A percentile compares a stretch with the other conserved stretches of the same genome.
These are phyloP conservation scores for Pichia sp. DNA, from an alignment of 1,139 yeast species.

Conservation along the genomic window DNA sequence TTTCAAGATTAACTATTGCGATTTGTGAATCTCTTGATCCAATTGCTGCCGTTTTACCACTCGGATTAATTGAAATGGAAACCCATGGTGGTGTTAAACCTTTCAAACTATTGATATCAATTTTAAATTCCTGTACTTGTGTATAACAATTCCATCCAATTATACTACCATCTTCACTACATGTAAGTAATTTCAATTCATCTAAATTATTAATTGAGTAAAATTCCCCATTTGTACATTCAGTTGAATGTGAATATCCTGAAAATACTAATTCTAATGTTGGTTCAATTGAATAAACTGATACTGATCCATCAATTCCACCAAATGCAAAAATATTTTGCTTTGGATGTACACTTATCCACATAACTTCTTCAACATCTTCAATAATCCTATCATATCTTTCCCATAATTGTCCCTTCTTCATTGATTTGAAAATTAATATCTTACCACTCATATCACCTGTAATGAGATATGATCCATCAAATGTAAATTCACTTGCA, in stretches of 20 bases:
- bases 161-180: conserved; percentile 83
- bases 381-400: conserved; percentile 56
- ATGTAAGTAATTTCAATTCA: conserved; percentile 60
- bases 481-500: conserved; percentile 74
- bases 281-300: conserved; percentile 78
- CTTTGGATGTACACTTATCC: conserved; percentile 76
- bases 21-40: conserved; percentile 88
- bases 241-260: conserved; percentile 72
- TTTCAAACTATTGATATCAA: conserved; percentile 53
- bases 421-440: conserved; percentile 61
- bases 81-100: conserved; percentile 88
- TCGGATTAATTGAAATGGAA: conserved; percentile 41
- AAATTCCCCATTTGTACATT: conserved; percentile 74
- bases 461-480: conserved; percentile 74
- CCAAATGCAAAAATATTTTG: conserved; percentile 88
- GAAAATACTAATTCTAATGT: conserved; percentile 67
- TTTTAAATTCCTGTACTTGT: conserved; percentile 58
- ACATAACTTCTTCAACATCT: conserved; percentile 78
- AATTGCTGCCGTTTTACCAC: conserved; percentile 47
- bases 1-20: conserved; percentile 64
- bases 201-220: conserved; percentile 57
- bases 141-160: conserved; percentile 89
- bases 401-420: conserved; percentile 80
- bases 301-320: conserved; percentile 85
- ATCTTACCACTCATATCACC: conserved; percentile 94